Base-by-base conservation (phyloP, 768 basidiomycete species). In the Saitozyma podzolica region DNA sequence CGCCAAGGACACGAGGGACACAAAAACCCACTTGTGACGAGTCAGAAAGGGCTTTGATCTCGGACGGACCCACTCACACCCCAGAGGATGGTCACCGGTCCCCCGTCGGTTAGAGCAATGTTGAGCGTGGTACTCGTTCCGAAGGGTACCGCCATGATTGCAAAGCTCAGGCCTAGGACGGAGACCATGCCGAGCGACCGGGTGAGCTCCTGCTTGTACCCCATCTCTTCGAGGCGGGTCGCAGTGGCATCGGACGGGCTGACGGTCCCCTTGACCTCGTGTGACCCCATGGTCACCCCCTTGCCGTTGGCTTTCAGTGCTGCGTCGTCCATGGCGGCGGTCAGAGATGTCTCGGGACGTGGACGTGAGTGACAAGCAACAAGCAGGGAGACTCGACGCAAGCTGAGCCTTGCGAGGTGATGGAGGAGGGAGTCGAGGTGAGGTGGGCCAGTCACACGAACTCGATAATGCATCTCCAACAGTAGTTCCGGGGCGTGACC, bases 91-190 rank as follows among this genome's bases (percentile, higher is more conserved):
- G 73, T 74, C 16, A 71, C 75, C 2, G 75, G 73, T 49, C 75
- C 75, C 39, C 75, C 75, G 49, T 70, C 70, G 40, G 71, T 73
- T 58, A 77, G 50, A 40, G 75, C 75, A 39, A 71, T 67, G 50
- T 74, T 72, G 10, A 77, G 53, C 6, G 75, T 69, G 29, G 74
- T 73, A 51, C 61, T 67, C 5, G 69, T 65, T 9, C 74, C 74
- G 58, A 68, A 74, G 0, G 74, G 74, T 3, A 76, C 72, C 7
- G 74, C 75, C 73, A 77, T 74, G 64, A 77, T 74, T 3, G 75
- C 75, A 42, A 73, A 74, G 16, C 66, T 66, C 40, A 76, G 48
- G n/a, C 75, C 75, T 8, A 76, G 59, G 10, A 76, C 68, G 14
- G 64, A 67, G 14, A 76, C 54, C 75, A 76, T 76, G 8, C 75